Conservation (phyloP, 208 protist species). For the Wallacemonas collosoma region DNA sequence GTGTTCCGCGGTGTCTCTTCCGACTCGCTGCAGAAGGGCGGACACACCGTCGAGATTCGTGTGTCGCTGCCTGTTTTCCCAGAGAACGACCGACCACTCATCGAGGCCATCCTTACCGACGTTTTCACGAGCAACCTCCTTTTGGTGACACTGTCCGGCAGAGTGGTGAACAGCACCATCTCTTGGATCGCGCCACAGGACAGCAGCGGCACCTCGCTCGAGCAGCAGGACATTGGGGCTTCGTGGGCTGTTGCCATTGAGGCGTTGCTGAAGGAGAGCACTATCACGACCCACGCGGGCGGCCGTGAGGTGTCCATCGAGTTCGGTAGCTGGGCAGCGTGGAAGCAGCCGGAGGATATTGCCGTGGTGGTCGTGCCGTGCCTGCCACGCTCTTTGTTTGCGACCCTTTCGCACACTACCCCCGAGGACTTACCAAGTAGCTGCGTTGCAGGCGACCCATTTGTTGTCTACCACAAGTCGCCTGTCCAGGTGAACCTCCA, state of each 20-base stretch:
- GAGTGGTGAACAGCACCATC: conserved; percentile 27
- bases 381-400: conserved; percentile 54
- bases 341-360: conserved; percentile 31
- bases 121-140: conserved; percentile 44
- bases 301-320: conserved; percentile 37
- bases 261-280: conserved; percentile 35
- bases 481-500: conserved; percentile 37
- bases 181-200: neutral
- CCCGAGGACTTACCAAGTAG: conserved; percentile 46
- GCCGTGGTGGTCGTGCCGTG: conserved; percentile 59
- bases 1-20: conserved; percentile 63
- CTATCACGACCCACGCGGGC: conserved; percentile 35
- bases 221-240: neutral
- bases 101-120: conserved; percentile 32
- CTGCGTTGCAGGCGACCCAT: conserved; percentile 53
- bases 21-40: conserved; percentile 39
- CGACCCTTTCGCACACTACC: conserved; percentile 24
- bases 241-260: conserved; percentile 28
- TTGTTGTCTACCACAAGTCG: conserved; percentile 42
- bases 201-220: neutral
- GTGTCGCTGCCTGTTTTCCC: conserved; percentile 63
- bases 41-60: conserved; percentile 55
- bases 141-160: conserved; percentile 39
- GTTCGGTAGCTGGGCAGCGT: conserved; percentile 22
- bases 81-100: conserved; percentile 29